Evolutionary conservation across 495 filamentous ascomycete species (phyloP), one percentile per base, ranked within the genome.

Genomic region (Penicillium desertorum): DNA sequence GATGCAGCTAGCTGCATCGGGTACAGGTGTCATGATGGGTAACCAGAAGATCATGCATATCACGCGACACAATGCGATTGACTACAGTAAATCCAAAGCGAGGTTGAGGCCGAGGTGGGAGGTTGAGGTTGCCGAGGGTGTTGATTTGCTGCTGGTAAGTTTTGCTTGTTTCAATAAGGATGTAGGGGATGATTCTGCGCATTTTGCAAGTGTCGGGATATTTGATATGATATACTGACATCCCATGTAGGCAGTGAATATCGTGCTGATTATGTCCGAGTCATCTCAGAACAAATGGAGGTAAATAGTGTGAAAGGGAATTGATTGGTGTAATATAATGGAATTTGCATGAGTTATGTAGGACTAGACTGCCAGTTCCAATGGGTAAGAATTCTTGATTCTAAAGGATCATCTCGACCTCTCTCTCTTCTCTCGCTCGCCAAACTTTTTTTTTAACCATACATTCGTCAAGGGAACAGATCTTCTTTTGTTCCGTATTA

Each of bases 71-170:
- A 56, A 62, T 56, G 51, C 53, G 11, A 46, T 69, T 37, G 59
- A 64, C 47, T 55, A 39, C 44, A 42, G 45, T 29, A 29, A 52
- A 32, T 52, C 53, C 14, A 47, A 55, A 14, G 17, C 52, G 10
- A 58, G 52, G 37, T 23, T 50, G 41, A 57, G 57, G 54, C 41
- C 57, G 36, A 53, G 51, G 51, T 69, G 66, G 66, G 63, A 69
- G 45, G 61, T 63, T 16, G 61, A 63, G 47, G 48, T 69, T 61
- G 59, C 59, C 0, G 63, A 69, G 47, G 63, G 66, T 1, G 66
- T 69, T 42, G 66, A 69, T 61, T 56, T 69, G 48, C 46, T 69
- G 20, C 42, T 69, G 51, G 66, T 68, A 37, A 59, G 65, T 66
- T 23, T 16, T 43, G 30, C 7, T 51, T 12, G 14, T n/a, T 39